Conservation (phyloP, 805 yeast genomes). For the Schwanniomyces vanrijiae region DNA sequence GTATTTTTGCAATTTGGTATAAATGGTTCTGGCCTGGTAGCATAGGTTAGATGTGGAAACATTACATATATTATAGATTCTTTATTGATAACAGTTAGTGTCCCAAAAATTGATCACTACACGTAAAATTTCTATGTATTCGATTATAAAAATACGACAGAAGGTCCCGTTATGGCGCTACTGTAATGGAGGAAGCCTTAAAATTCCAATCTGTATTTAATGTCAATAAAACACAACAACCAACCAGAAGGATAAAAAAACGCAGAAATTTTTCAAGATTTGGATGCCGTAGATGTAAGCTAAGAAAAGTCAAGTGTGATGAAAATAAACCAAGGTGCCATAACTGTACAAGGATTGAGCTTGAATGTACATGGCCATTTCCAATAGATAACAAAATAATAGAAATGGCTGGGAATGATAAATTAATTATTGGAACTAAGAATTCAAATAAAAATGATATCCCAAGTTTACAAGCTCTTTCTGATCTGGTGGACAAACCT, state of each 20-base stretch:
- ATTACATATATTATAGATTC: too few relatives aligned
- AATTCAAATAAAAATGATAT: background rate
- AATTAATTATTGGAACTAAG: background rate
- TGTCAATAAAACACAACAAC: background rate
- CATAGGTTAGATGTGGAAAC: too few relatives aligned
- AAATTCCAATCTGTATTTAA: background rate
- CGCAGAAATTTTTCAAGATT: constrained; percentile 15
- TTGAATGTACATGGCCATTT: constrained; percentile 11
- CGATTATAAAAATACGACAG: background rate
- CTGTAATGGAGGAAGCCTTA: background rate
- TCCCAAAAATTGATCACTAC: background rate
- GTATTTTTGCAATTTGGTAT: too few relatives aligned
- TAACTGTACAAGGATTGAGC: constrained; percentile 9
- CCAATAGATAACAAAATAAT: background rate
- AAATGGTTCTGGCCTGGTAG: too few relatives aligned
- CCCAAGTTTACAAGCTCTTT: background rate
- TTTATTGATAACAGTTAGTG: too few relatives aligned
- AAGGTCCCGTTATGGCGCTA: background rate
- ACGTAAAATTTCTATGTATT: background rate
- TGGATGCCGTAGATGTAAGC: constrained; percentile 15
- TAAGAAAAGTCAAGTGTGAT: constrained; percentile 16
- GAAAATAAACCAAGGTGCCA: constrained; percentile 14
- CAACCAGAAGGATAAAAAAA: background rate
- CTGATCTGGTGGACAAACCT: background rate
- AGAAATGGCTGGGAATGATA: too few relatives aligned